phyloP scores from a whole-genome alignment of 768 basidiomycete genomes.

The Cyclocybe cylindracea region DNA sequence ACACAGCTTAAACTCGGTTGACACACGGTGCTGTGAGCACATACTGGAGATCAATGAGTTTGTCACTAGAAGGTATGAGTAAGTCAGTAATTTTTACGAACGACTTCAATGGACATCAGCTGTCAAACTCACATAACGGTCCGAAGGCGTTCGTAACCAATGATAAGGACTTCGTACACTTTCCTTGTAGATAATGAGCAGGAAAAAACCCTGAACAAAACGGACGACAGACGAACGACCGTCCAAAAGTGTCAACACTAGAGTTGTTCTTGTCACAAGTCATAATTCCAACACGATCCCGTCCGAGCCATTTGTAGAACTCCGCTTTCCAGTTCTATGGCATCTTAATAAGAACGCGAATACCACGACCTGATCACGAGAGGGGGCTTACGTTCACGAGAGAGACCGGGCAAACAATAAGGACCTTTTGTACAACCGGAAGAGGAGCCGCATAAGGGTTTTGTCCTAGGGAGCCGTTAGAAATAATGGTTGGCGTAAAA shows the following conservation, averaged over 20 bases:
- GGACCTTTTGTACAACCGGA: slow-evolving; percentile 70
- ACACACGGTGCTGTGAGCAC: slow-evolving; percentile 2
- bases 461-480: slow-evolving; percentile 56
- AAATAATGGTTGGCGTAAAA: background rate
- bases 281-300: slow-evolving; percentile 48
- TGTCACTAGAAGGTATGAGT: slow-evolving; percentile 17
- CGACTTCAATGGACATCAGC: background rate
- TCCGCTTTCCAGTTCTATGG: slow-evolving; percentile 92
- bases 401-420: slow-evolving; percentile 95
- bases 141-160: slow-evolving; percentile 91
- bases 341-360: slow-evolving; percentile 2
- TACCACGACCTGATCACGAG: background rate
- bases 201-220: background rate
- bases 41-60: slow-evolving; percentile 25
- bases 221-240: slow-evolving; percentile 49
- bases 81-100: background rate
- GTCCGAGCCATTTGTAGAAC: slow-evolving; percentile 88
- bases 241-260: slow-evolving; percentile 67
- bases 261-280: slow-evolving; percentile 50
- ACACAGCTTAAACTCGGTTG: slow-evolving; percentile 1
- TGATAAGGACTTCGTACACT: slow-evolving; percentile 84
- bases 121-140: slow-evolving; percentile 67
- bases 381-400: slow-evolving; percentile 65
- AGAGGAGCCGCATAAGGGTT: slow-evolving; percentile 68
- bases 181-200: slow-evolving; percentile 41